A percentile compares a stretch with the other conserved stretches of the same genome.
These are phyloP conservation scores for Dentipellis fragilis DNA, from an alignment of 768 basidiomycete genomes.

Conservation along the genomic window DNA sequence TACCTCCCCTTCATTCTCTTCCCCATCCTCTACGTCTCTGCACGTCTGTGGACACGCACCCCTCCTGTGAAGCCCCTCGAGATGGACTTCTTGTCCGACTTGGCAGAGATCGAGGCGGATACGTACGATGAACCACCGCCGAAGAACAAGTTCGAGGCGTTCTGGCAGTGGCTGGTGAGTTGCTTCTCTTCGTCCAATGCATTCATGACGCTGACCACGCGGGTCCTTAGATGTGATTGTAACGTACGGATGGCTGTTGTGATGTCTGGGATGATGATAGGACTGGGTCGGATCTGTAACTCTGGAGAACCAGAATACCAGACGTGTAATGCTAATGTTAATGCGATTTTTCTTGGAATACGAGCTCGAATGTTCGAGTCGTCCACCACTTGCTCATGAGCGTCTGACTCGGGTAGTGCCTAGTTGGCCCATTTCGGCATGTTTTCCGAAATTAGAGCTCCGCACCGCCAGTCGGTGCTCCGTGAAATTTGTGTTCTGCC, in stretches of 20 bases:
- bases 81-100: constrained; percentile 76
- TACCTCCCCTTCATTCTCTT: constrained; percentile 61
- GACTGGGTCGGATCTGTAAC: too few species aligned
- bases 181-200: neutral
- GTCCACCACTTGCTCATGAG: too few species aligned
- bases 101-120: constrained; percentile 23
- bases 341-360: neutral
- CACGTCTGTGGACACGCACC: constrained; percentile 43
- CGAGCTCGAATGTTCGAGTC: too few species aligned
- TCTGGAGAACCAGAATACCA: too few species aligned
- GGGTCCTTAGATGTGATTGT: neutral
- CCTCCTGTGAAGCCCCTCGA: constrained; percentile 41
- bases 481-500: too few species aligned
- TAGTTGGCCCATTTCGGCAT: too few species aligned
- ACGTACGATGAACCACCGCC: constrained; percentile 60
- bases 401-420: too few species aligned
- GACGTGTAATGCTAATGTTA: neutral
- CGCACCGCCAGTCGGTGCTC: too few species aligned
- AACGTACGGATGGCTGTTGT: too few species aligned
- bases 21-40: constrained; percentile 60
- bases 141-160: constrained; percentile 49
- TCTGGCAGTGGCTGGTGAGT: constrained; percentile 71
- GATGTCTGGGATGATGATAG: too few species aligned
- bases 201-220: neutral
- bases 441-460: too few species aligned